Evolutionary conservation across 2,329 filamentous ascomycete species (phyloP).

Genomic region (Penicillium sp.): DNA sequence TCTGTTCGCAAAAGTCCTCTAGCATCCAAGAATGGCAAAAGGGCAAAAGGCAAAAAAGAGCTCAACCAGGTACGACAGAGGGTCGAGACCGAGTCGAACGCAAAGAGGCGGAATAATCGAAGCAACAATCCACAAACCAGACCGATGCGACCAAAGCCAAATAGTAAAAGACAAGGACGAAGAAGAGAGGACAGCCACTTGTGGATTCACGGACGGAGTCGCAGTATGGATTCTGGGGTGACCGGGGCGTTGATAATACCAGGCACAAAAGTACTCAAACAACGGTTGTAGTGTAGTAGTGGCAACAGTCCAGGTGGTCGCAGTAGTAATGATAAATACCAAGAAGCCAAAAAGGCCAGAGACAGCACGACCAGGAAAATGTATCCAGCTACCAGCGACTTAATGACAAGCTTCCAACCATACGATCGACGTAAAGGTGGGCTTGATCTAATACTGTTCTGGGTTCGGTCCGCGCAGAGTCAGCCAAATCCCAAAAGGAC

Average conservation of each 20-base stretch:
- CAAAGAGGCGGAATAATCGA: not conserved
- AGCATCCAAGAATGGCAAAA: not conserved
- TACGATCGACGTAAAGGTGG: conserved; percentile 23
- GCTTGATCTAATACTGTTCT: conserved; percentile 26
- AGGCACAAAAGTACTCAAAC: conserved; percentile 14
- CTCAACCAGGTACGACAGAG: not conserved
- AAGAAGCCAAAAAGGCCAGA: not conserved
- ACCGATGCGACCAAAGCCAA: conserved; percentile 1
- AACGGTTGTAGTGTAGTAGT: not conserved
- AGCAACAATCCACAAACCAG: not conserved
- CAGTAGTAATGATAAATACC: not conserved
- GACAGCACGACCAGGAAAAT: not conserved
- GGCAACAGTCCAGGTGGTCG: not conserved
- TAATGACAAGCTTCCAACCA: conserved; percentile 15
- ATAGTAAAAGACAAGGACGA: not conserved
- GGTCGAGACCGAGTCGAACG: not conserved
- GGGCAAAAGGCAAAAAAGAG: not conserved
- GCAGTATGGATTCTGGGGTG: conserved; percentile 19
- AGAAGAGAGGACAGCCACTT: conserved; percentile 7
- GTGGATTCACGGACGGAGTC: conserved; percentile 15
- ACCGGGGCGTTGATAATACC: conserved; percentile 12
- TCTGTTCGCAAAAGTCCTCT: not conserved
- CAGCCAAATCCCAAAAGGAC: not conserved
- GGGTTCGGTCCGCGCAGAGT: conserved; percentile 12
- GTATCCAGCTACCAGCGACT: conserved; percentile 15